Evolutionary conservation across 2,329 filamentous ascomycete genomes (phyloP), one percentile per base, ranked within the genome.

Genomic region (Paraphaeosphaeria sporulosa): DNA sequence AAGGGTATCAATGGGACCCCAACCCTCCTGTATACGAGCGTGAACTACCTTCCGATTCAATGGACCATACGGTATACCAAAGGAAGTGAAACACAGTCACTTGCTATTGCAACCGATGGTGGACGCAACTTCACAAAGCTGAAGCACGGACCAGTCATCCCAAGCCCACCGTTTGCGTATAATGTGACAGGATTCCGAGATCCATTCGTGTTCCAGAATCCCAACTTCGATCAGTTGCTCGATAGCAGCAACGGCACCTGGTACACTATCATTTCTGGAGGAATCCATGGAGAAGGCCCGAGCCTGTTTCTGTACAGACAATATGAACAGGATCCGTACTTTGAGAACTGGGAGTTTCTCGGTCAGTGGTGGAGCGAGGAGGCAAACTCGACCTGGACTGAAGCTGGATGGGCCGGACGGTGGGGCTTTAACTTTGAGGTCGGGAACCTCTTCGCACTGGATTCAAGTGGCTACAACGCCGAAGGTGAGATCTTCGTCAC

Each of bases 1-100:
- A 67, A 58, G 3, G 80, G 80, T 10, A 79, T 82, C 62, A 76
- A 80, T 23, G 80, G 79, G 17, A 77, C 73, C 5, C 79, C 80
- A 3, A 83, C 80, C 0, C 68, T 82, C 10, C 68, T 83, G 2
- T 83, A 83, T 60, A 82, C 81, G 3, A 80, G 78, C 1, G 79
- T 83, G 13, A 77, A 76, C 19, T 80, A 76, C 60, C 64, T 82
- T 8, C 81, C 81, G 0, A 82, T 83, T 13, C 77, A 81, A 42
- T 83, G 80, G 80, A 82, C 78, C 9, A 75, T 82, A 40, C 71
- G 73, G 27, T 82, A 83, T 60, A 80, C 76, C n/a, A 76, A 79
- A 10, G 80, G 79, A 8, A 79, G 79, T 40, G 82, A 84, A 62
- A 80, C 80, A 0, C 80, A 83, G 54, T 78, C 78, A 15, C 69